Conservation (phyloP, 139 green algal species). For the Volvox reticuliferus region DNA sequence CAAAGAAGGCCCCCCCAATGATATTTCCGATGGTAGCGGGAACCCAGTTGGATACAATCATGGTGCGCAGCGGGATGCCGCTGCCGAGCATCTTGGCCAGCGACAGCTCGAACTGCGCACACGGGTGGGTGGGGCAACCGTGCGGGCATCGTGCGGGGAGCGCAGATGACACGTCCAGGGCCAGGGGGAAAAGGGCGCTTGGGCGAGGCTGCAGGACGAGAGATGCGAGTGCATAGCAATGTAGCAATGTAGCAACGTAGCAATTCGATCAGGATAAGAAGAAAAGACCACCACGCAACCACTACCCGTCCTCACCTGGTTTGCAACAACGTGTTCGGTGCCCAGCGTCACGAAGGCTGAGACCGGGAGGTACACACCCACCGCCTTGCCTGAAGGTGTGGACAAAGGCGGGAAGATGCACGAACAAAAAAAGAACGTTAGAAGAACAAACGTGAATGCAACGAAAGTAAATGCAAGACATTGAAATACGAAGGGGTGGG, state of each 20-base stretch:
- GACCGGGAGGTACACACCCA: constrained; percentile 80
- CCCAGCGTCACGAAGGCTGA: constrained; percentile 84
- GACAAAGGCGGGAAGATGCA: not conserved
- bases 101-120: constrained; percentile 64
- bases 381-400: constrained; percentile 70
- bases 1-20: constrained; percentile 76
- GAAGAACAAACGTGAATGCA: no score
- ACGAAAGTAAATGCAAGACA: no score
- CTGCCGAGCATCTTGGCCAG: constrained; percentile 58
- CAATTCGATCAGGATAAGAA: no score
- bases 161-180: no score
- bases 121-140: no score
- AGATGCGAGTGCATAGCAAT: no score
- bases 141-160: no score
- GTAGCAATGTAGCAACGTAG: no score
- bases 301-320: constrained; percentile 57
- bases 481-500: not conserved
- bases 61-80: constrained; percentile 67
- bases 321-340: constrained; percentile 83
- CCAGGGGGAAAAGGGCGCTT: no score
- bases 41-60: constrained; percentile 79
- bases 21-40: constrained; percentile 91
- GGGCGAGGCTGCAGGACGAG: no score
- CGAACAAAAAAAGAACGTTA: no score
- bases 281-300: not conserved